A percentile compares a stretch with the other conserved stretches of the same genome.
phyloP scores from a whole-genome alignment of 352 stramenopile genomes.

The Phytophthora constricta region DNA sequence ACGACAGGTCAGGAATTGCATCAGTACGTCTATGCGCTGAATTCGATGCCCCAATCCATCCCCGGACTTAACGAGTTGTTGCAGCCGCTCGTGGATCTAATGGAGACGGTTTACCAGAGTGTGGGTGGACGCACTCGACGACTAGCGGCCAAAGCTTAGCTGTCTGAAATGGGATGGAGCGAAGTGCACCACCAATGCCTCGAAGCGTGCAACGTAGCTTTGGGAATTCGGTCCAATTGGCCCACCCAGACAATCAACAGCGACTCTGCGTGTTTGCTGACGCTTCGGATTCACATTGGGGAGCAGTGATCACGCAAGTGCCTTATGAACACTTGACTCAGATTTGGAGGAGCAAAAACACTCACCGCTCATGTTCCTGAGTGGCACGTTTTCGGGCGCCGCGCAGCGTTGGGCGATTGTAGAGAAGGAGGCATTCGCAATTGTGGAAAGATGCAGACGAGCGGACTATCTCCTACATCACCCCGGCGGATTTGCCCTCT shows the following conservation, averaged over 20 bases:
- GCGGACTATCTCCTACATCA: slow-evolving; percentile 13
- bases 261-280: not conserved
- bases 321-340: not conserved
- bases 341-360: slow-evolving; percentile 1
- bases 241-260: not conserved
- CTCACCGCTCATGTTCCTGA: too few species aligned
- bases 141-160: not conserved
- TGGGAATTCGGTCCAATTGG: not conserved
- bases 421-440: slow-evolving; percentile 12
- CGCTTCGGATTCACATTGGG: slow-evolving; percentile 4
- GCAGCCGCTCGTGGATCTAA: not conserved
- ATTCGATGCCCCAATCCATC: not conserved
- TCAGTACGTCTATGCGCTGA: not conserved
- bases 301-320: not conserved
- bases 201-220: not conserved
- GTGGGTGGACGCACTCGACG: not conserved
- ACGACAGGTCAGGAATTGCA: not conserved
- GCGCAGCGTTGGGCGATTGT: slow-evolving; percentile 2
- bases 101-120: slow-evolving; percentile 8
- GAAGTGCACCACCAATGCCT: not conserved
- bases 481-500: not conserved
- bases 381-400: slow-evolving; percentile 1
- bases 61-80: slow-evolving; percentile 7
- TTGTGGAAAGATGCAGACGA: slow-evolving; percentile 5
- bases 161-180: not conserved